A percentile compares a stretch with the other conserved stretches of the same genome.
Evolutionary conservation across 805 yeast genomes (phyloP).

Genomic region (Sugiyamaella marilandica): DNA sequence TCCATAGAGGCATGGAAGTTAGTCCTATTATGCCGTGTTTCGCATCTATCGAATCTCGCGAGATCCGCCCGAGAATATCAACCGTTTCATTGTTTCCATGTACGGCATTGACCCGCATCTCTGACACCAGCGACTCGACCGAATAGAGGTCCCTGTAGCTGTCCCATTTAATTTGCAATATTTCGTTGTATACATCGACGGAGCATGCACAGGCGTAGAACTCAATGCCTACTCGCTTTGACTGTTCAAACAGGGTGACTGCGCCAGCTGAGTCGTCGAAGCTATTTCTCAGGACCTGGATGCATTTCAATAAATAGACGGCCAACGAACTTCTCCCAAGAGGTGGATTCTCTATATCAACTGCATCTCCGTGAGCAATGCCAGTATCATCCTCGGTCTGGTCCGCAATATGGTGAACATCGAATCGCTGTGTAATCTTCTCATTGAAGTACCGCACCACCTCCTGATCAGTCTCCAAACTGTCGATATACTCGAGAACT

Average conservation of each 20-base stretch:
- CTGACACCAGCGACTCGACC: slow-evolving; percentile 36
- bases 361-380: neutral
- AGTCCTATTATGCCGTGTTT: slow-evolving; percentile 22
- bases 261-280: slow-evolving; percentile 34
- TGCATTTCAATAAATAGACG: slow-evolving; percentile 17
- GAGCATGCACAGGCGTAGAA: slow-evolving; percentile 37
- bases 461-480: slow-evolving; percentile 23
- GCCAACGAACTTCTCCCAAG: slow-evolving; percentile 12
- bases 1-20: slow-evolving; percentile 28
- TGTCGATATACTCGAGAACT: slow-evolving; percentile 22
- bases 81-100: slow-evolving; percentile 35
- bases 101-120: slow-evolving; percentile 40
- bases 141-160: slow-evolving; percentile 35
- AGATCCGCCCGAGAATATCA: slow-evolving; percentile 26
- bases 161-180: slow-evolving; percentile 38
- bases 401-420: neutral
- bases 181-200: slow-evolving; percentile 37
- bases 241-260: slow-evolving; percentile 34
- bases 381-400: neutral
- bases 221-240: slow-evolving; percentile 33
- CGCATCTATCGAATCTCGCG: slow-evolving; percentile 26
- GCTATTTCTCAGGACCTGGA: slow-evolving; percentile 19
- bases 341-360: slow-evolving; percentile 14
- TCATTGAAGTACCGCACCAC: slow-evolving; percentile 23
- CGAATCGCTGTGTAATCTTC: slow-evolving; percentile 13